Evolutionary conservation across 2,329 filamentous ascomycete genomes (phyloP), one percentile per base, ranked within the genome.

Genomic region (Ascochyta rabiei): DNA sequence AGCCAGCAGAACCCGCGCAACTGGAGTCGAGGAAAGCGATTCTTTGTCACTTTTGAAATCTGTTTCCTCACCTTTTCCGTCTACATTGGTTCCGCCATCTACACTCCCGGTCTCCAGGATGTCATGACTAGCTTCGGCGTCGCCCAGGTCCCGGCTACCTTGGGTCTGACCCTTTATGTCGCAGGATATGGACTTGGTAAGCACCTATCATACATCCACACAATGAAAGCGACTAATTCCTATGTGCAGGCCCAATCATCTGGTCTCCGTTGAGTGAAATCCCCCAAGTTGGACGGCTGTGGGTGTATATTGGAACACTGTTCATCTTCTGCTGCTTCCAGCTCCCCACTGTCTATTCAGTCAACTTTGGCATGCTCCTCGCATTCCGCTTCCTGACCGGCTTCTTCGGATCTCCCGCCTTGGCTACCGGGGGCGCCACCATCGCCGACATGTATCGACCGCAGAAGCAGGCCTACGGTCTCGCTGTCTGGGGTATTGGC

Each of bases 111-210:
- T 18, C 63, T 68, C 4, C 53, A 63, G 43, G 82, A 80, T 6
- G 75, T 88, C 13, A 80, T 81, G 66, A 53, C 72, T 9, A 74
- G 76, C 26, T 88, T 86, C 60, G 77, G 77, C 40, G 81, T 87
- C 38, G 77, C 75, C 19, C 68, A 77, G 31, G 75, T 82, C 13
- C 77, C 74, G 1, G 79, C 79, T 0, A 75, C 74, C 0, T 70
- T 83, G 1, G 80, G 80, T 8, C 70, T 83, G 18, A 76, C 69
- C 4, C 51, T 74, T 2, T 69, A 64, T 23, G 63, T 65, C 39
- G 53, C 57, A 28, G 71, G 71, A 2, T 74, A 74, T 16, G 71
- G 71, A 18, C 51, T 73, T 5, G 24, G 24, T 28, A 28, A 10
- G 24, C 24, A 8, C 9, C 5, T 10, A 9, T 10, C 8, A 10